phyloP scores from a whole-genome alignment of 2,329 filamentous ascomycete genomes.

The Ramularia endophylla region DNA sequence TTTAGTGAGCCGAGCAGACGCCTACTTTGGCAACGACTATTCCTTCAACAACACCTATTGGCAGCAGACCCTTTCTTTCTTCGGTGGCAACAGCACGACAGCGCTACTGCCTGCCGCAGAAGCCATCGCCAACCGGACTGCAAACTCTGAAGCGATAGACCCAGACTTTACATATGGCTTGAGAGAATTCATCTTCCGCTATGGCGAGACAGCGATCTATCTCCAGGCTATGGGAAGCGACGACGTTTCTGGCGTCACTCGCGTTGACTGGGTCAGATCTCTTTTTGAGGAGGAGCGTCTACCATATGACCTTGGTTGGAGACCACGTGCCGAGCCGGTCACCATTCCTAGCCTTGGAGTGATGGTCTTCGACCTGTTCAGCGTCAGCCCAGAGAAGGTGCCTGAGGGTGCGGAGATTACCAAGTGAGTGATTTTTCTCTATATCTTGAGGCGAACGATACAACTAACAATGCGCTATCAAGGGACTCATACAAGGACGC shows the following conservation, averaged over 20 bases:
- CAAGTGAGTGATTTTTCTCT: no score
- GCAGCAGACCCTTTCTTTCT: conserved; percentile 25
- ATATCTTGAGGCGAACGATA: no score
- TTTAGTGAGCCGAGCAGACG: conserved; percentile 27
- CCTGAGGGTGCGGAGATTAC: conserved; percentile 19
- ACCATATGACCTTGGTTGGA: conserved; percentile 34
- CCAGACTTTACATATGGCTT: conserved; percentile 31
- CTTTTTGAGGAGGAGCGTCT: conserved; percentile 35
- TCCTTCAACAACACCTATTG: conserved; percentile 31
- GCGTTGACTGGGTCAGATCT: conserved; percentile 30
- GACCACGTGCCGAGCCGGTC: conserved; percentile 21
- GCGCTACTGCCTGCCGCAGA: conserved; percentile 24
- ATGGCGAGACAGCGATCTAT: conserved; percentile 36
- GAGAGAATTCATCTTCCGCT: conserved; percentile 29
- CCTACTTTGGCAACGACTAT: conserved; percentile 31
- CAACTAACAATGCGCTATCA: no score
- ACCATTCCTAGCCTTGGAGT: conserved; percentile 21
- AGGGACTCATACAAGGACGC: conserved; percentile 23
- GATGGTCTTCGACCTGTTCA: conserved; percentile 23
- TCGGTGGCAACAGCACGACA: conserved; percentile 21
- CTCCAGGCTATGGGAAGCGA: conserved; percentile 32
- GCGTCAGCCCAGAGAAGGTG: conserved; percentile 15
- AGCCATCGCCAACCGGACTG: conserved; percentile 29
- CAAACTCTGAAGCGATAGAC: conserved; percentile 22
- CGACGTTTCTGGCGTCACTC: conserved; percentile 28